Conservation (phyloP, 352 stramenopile species). For the Phytophthora tubulina region DNA sequence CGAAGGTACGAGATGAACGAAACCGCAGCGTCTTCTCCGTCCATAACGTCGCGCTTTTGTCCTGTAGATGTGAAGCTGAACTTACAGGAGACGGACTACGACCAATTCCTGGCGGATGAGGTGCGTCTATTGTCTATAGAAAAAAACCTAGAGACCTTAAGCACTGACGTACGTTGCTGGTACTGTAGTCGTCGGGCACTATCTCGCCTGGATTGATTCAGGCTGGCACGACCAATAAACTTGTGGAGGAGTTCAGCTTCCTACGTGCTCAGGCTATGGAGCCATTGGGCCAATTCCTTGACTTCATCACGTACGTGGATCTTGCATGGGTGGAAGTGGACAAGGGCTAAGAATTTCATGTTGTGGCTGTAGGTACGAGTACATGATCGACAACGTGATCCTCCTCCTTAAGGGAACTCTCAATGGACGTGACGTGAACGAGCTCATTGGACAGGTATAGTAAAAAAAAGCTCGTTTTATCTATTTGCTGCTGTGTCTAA, state of each 20-base stretch:
- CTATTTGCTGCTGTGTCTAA: background rate
- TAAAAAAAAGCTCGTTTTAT: background rate
- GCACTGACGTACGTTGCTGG: conserved; percentile 24
- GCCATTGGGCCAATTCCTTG: conserved; percentile 96
- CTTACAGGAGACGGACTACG: conserved; percentile 99
- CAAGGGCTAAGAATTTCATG: background rate
- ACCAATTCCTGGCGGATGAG: conserved; percentile 96
- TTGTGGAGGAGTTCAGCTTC: conserved; percentile 97
- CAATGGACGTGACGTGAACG: conserved; percentile 96
- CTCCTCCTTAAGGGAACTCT: conserved; percentile 98
- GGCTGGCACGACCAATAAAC: conserved; percentile 88
- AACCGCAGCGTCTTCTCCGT: background rate
- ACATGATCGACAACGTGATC: conserved; percentile 99
- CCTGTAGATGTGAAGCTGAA: conserved; percentile 93
- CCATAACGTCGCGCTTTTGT: conserved; percentile 10
- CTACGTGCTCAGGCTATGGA: conserved; percentile 96
- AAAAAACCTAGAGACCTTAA: background rate
- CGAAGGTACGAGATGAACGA: conserved; percentile 64
- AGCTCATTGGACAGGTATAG: conserved; percentile 94
- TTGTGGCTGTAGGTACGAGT: conserved; percentile 88
- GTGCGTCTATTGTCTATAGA: conserved; percentile 33
- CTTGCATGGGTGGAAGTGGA: background rate
- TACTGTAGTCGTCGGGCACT: conserved; percentile 72
- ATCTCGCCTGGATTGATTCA: conserved; percentile 88
- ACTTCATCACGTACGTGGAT: conserved; percentile 97